These are phyloP conservation scores for Turnera subulata DNA, from an alignment of 345 rosid species.

Conservation along the genomic window DNA sequence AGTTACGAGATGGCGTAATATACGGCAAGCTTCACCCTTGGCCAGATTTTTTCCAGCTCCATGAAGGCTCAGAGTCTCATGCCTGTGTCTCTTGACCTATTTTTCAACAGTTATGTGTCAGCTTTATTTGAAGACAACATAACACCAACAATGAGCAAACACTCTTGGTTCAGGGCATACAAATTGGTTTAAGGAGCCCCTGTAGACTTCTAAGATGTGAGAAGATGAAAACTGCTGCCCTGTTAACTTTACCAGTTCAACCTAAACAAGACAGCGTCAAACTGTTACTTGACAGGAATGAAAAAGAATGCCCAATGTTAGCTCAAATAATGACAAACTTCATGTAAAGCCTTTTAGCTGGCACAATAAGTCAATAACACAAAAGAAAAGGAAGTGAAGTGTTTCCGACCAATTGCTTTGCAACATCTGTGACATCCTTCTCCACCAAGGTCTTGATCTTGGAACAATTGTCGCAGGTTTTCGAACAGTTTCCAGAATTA, in stretches of 20 bases:
- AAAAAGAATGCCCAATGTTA: background rate
- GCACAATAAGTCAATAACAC: background rate
- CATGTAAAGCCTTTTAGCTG: background rate
- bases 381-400: background rate
- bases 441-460: slow-evolving; percentile 56
- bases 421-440: slow-evolving; percentile 77
- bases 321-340: background rate
- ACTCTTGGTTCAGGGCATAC: slow-evolving; percentile 36
- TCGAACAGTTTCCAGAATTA: slow-evolving; percentile 60
- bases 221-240: slow-evolving; percentile 81
- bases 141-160: background rate
- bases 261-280: slow-evolving; percentile 38
- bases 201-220: slow-evolving; percentile 85
- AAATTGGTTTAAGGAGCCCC: slow-evolving; percentile 85
- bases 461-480: slow-evolving; percentile 88
- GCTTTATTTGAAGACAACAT: no score
- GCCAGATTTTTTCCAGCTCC: slow-evolving; percentile 86
- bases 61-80: slow-evolving; percentile 74
- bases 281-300: slow-evolving; percentile 4
- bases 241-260: slow-evolving; percentile 78
- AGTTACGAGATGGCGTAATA: slow-evolving; percentile 78
- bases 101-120: no score
- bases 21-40: slow-evolving; percentile 82
- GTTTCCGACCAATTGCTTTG: slow-evolving; percentile 75
- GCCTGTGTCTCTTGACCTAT: slow-evolving; percentile 86